phyloP scores from a whole-genome alignment of 1,284 basidiomycete genomes.

The Irpex sp. region DNA sequence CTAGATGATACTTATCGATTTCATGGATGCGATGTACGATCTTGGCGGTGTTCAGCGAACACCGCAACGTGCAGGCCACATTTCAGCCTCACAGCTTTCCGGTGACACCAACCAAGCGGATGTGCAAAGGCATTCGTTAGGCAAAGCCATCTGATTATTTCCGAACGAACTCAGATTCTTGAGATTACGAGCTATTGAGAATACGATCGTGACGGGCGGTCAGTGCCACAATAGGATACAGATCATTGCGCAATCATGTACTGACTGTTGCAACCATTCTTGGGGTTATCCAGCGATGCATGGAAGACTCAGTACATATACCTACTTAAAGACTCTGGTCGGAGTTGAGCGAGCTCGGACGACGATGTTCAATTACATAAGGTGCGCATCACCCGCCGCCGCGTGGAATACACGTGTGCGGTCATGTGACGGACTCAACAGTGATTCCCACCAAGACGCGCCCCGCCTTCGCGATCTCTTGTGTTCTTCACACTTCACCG shows the following conservation, averaged over 20 bases:
- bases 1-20: neutral
- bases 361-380: no score
- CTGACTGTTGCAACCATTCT: neutral
- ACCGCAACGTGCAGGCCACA: neutral
- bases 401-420: slow-evolving; percentile 5
- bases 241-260: neutral
- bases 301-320: no score
- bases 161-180: no score
- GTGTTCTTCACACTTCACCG: neutral
- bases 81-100: neutral
- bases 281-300: neutral
- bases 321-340: no score
- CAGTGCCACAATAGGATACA: neutral
- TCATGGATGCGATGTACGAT: neutral
- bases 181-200: neutral
- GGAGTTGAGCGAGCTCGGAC: no score
- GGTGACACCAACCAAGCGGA: neutral
- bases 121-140: neutral
- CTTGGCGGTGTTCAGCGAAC: neutral
- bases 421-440: neutral
- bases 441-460: neutral
- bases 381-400: neutral
- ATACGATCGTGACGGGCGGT: neutral
- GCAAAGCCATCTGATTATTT: no score
- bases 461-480: neutral